Conservation (phyloP, 179 eudicot genomes). For the Nepenthes alata region DNA sequence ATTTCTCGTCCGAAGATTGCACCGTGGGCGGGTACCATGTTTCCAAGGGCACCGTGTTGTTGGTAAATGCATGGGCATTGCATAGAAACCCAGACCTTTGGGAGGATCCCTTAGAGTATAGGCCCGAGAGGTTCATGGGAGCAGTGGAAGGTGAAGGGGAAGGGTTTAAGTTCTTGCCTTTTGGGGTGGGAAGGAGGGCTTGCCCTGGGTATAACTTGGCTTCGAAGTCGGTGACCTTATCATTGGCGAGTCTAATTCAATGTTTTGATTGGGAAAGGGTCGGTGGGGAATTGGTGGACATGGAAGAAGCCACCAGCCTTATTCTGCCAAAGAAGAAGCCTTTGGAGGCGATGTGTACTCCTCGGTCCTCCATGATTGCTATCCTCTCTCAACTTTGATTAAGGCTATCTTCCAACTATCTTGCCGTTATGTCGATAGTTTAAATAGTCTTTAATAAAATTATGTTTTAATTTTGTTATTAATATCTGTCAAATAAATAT, state of each 20-base stretch:
- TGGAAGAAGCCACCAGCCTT: not conserved
- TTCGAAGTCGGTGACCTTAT: constrained; percentile 3
- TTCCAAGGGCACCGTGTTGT: constrained; percentile 2
- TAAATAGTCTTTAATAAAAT: too few relatives aligned
- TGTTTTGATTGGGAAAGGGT: constrained; percentile 9
- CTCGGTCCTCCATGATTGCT: not conserved
- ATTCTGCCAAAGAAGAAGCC: not conserved
- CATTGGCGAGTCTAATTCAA: constrained; percentile 4
- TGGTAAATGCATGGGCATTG: constrained; percentile 9
- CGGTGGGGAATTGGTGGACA: not conserved
- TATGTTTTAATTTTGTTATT: too few relatives aligned
- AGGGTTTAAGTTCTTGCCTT: constrained; percentile 6
- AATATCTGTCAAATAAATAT: too few relatives aligned
- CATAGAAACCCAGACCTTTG: constrained; percentile 7
- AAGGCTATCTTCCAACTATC: too few relatives aligned
- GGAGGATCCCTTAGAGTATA: constrained; percentile 6
- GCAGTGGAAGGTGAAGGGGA: not conserved
- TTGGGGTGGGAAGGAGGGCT: constrained; percentile 9
- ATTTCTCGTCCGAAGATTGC: constrained; percentile 3
- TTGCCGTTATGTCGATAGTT: too few relatives aligned
- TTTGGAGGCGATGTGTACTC: constrained; percentile 1
- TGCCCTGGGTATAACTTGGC: constrained; percentile 6
- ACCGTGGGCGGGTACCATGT: constrained; percentile 9
- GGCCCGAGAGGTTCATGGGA: constrained; percentile 6
- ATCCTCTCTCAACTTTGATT: not conserved